Conservation (phyloP, 2,329 filamentous ascomycete genomes). For the Alternaria novae-zelandiae region DNA sequence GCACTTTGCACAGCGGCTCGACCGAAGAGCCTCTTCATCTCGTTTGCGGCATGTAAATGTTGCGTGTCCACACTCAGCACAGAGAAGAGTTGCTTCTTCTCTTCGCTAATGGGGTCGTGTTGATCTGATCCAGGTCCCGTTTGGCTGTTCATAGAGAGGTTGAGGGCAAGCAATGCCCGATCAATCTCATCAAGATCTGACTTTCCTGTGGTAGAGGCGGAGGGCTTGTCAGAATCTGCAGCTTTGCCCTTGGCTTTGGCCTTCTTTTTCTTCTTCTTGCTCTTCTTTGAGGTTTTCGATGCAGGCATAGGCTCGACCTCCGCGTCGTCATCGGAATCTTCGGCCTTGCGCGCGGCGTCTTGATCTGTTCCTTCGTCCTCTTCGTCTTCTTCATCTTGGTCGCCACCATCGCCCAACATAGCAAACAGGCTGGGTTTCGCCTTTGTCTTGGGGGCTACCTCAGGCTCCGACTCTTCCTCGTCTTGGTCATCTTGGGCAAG, state of each 20-base stretch:
- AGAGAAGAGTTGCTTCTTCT: constrained; percentile 57
- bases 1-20: constrained; percentile 65
- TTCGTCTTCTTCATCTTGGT: constrained; percentile 48
- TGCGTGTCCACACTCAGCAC: constrained; percentile 70
- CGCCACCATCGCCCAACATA: constrained; percentile 52
- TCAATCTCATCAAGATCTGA: constrained; percentile 69
- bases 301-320: constrained; percentile 30
- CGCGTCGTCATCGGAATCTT: constrained; percentile 33
- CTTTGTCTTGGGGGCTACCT: constrained; percentile 33
- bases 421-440: constrained; percentile 55
- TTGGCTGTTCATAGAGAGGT: constrained; percentile 36
- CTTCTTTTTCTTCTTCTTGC: constrained; percentile 69
- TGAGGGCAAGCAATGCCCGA: constrained; percentile 65
- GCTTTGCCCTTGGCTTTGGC: constrained; percentile 60
- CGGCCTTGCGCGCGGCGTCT: constrained; percentile 36
- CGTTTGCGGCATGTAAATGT: constrained; percentile 83
- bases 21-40: constrained; percentile 83
- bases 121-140: constrained; percentile 23
- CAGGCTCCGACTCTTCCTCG: constrained; percentile 50
- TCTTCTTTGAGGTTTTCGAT: constrained; percentile 48
- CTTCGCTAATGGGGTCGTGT: constrained; percentile 39
- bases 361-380: constrained; percentile 38
- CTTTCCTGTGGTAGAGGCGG: constrained; percentile 29
- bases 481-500: constrained; percentile 44
- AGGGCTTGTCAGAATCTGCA: constrained; percentile 23